These are phyloP conservation scores for Cronartium ribicola DNA, from an alignment of 1,284 basidiomycete species.

Conservation along the genomic window DNA sequence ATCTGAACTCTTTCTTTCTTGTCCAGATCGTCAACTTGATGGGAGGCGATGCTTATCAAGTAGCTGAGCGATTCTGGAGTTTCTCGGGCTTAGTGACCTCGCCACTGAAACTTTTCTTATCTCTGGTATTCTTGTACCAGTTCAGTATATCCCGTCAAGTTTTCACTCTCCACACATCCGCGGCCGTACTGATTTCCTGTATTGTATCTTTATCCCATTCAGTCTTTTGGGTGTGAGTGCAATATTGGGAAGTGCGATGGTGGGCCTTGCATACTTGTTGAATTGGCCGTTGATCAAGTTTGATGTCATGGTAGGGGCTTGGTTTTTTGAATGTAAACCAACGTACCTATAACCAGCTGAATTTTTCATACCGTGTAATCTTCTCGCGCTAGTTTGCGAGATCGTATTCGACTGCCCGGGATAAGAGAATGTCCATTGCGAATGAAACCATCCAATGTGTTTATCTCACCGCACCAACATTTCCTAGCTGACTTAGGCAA, in stretches of 20 bases:
- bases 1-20: too few relatives aligned
- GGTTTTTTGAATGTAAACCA: neutral
- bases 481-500: neutral
- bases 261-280: constrained; percentile 35
- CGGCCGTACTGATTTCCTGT: too few relatives aligned
- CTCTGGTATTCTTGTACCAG: constrained; percentile 38
- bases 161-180: too few relatives aligned
- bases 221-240: constrained; percentile 37
- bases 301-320: constrained; percentile 31
- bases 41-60: constrained; percentile 67
- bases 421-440: constrained; percentile 37
- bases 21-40: constrained; percentile 29
- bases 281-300: constrained; percentile 43
- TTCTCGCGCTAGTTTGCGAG: constrained; percentile 11
- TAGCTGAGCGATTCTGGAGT: constrained; percentile 67
- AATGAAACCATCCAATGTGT: constrained; percentile 42
- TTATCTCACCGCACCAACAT: neutral
- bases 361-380: too few relatives aligned
- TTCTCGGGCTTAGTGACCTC: constrained; percentile 56
- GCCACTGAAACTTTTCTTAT: constrained; percentile 26
- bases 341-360: too few relatives aligned
- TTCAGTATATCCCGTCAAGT: neutral
- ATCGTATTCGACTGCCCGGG: constrained; percentile 29
- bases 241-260: constrained; percentile 25
- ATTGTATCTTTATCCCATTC: neutral